Percentiles rank a stretch among this genome's conserved stretches.
Evolutionary conservation across 1,284 basidiomycete species (phyloP).

Genomic region (Malassezia arunalokei): DNA sequence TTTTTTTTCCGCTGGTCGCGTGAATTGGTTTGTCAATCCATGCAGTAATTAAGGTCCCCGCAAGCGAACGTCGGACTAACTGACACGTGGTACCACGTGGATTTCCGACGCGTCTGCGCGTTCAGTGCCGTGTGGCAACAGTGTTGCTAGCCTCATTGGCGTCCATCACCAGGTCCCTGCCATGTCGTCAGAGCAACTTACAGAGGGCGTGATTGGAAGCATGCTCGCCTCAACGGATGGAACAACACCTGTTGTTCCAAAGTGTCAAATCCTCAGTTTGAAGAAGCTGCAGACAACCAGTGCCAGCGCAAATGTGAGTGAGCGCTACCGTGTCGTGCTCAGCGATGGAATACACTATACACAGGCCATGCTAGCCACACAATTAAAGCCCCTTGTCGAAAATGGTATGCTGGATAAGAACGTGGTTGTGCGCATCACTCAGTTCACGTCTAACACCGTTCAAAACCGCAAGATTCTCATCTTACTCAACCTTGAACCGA

Average conservation of each 20-base stretch:
- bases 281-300: constrained; percentile 36
- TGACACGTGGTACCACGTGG: no score
- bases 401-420: constrained; percentile 61
- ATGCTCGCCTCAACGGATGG: constrained; percentile 33
- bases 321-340: constrained; percentile 42
- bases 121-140: neutral
- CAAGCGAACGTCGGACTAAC: no score
- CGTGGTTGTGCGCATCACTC: constrained; percentile 62
- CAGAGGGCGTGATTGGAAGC: constrained; percentile 31
- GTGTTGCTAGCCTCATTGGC: neutral
- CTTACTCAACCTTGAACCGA: constrained; percentile 58
- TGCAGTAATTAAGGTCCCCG: no score
- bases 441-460: constrained; percentile 70
- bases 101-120: neutral
- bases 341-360: constrained; percentile 42
- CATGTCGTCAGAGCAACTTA: constrained; percentile 18
- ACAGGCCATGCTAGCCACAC: constrained; percentile 79
- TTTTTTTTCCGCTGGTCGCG: no score
- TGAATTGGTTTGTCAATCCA: no score
- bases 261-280: constrained; percentile 42
- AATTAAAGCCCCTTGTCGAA: constrained; percentile 67
- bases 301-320: constrained; percentile 25
- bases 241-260: constrained; percentile 25
- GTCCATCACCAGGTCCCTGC: neutral
- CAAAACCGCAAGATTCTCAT: constrained; percentile 71